Evolutionary conservation across 2,329 filamentous ascomycete genomes (phyloP).

Genomic region (Mariannaea sp.): DNA sequence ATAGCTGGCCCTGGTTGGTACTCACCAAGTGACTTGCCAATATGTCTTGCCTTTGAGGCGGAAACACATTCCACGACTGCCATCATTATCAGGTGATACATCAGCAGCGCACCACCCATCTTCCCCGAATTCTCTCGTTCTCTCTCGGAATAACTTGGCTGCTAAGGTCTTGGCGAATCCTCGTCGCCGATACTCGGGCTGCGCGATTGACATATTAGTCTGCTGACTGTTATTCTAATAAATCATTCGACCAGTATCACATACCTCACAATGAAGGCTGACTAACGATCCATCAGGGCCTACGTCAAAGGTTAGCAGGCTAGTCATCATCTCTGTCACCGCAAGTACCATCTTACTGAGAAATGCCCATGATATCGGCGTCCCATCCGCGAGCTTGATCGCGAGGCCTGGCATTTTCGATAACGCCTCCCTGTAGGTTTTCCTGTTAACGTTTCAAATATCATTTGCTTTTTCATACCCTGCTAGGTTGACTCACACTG

Average conservation of each 20-base stretch:
- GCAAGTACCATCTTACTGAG: slow-evolving; percentile 43
- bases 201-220: rapidly evolving
- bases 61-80: slow-evolving; percentile 65
- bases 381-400: slow-evolving; percentile 52
- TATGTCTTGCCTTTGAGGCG: slow-evolving; percentile 61
- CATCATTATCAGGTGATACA: slow-evolving; percentile 63
- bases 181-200: slow-evolving; percentile 60
- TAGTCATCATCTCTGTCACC: background rate
- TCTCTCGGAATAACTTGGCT: slow-evolving; percentile 60
- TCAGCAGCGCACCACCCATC: slow-evolving; percentile 66
- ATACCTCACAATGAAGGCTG: slow-evolving; percentile 63
- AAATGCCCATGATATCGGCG: slow-evolving; percentile 68
- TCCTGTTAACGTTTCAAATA: background rate
- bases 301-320: slow-evolving; percentile 20
- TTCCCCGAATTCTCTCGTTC: slow-evolving; percentile 49
- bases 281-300: slow-evolving; percentile 66
- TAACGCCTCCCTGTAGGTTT: slow-evolving; percentile 46
- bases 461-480: too few species aligned
- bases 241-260: too few species aligned
- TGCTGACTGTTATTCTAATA: background rate
- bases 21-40: slow-evolving; percentile 65
- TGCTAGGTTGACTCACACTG: slow-evolving; percentile 45
- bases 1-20: background rate
- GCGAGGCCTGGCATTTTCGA: slow-evolving; percentile 52
- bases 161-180: slow-evolving; percentile 68